A percentile compares a stretch with the other conserved stretches of the same genome.
Conservation (phyloP, 257 asterid species). For the Solanum peruvianum region DNA sequence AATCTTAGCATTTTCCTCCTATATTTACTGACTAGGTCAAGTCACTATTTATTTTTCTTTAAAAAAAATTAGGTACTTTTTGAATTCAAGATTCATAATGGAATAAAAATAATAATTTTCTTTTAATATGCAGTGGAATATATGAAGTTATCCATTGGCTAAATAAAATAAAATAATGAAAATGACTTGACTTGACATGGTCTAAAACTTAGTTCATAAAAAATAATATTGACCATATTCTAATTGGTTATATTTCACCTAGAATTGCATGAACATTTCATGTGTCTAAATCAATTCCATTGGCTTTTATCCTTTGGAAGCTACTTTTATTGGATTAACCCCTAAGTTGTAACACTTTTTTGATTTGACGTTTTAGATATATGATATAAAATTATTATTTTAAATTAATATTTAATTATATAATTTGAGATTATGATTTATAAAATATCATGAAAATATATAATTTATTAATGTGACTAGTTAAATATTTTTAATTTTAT, state of each 20-base stretch:
- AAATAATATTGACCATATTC: background rate
- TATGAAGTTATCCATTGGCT: background rate
- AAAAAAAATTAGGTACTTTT: background rate
- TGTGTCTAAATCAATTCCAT: background rate
- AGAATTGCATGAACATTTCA: background rate
- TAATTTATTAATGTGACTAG: no score
- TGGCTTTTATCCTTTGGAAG: background rate
- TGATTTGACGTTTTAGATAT: background rate
- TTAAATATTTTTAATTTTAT: no score
- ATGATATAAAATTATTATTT: background rate
- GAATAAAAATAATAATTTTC: background rate
- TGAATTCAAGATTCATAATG: background rate
- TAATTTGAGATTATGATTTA: background rate
- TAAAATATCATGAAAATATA: no score
- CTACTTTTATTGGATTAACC: background rate
- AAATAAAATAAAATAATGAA: background rate
- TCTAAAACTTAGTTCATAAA: background rate
- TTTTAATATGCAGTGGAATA: background rate
- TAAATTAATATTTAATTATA: background rate
- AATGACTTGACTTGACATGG: background rate
- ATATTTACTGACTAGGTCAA: background rate
- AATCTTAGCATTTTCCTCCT: background rate
- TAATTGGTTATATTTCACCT: background rate
- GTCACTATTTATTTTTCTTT: background rate
- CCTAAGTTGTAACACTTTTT: background rate